These are phyloP conservation scores for Allium cepa DNA, from an alignment of 106 monocot species.

Conservation along the genomic window DNA sequence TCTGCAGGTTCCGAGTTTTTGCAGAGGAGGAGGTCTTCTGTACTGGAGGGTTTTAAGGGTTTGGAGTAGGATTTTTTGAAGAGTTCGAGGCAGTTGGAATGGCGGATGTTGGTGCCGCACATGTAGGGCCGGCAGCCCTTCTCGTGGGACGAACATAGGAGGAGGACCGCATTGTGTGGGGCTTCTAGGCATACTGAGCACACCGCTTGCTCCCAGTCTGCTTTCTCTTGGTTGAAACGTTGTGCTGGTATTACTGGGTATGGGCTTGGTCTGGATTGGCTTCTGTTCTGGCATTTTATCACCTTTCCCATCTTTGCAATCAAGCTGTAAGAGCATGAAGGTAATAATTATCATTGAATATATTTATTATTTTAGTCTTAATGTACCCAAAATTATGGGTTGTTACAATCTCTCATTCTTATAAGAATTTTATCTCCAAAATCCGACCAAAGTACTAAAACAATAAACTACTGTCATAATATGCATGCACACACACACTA, in stretches of 20 bases:
- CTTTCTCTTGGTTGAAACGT: constrained; percentile 5
- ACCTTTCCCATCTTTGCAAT: constrained; percentile 1
- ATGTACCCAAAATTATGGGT: too few species aligned
- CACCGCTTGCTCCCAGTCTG: constrained; percentile 11
- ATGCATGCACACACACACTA: too few species aligned
- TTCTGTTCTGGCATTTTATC: neutral
- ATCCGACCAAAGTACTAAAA: too few species aligned
- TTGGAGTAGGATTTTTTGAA: constrained; percentile 15
- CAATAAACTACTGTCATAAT: too few species aligned
- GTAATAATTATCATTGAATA: too few species aligned
- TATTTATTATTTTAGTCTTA: too few species aligned
- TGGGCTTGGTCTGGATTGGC: constrained; percentile 6
- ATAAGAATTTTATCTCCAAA: too few species aligned
- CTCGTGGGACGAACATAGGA: constrained; percentile 16
- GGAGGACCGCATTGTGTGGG: constrained; percentile 23
- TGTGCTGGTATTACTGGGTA: constrained; percentile 5
- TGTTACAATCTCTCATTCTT: too few species aligned
- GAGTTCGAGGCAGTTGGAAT: constrained; percentile 16
- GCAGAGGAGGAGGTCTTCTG: neutral
- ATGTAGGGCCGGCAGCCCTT: constrained; percentile 18
- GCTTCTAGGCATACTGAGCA: constrained; percentile 15
- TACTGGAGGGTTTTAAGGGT: neutral
- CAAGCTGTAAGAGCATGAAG: too few species aligned
- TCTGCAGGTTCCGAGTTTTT: neutral
- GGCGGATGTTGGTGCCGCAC: constrained; percentile 15